Conservation (phyloP, 1,284 basidiomycete genomes). For the Ganoderma leucocontextum region DNA sequence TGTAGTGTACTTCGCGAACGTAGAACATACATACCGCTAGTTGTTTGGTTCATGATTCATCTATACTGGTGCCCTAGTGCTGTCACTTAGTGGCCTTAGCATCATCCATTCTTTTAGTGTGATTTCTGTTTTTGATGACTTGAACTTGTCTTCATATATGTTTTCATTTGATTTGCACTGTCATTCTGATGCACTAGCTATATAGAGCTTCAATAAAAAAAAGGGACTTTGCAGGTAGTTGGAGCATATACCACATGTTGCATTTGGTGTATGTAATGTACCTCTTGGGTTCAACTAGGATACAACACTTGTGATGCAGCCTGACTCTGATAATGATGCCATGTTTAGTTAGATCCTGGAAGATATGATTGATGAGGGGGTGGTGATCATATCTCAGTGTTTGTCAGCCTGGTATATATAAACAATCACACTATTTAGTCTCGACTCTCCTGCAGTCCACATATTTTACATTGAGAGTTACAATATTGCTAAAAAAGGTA, state of each 20-base stretch:
- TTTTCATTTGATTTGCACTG: not conserved
- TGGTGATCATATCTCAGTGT: too few relatives aligned
- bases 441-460: too few relatives aligned
- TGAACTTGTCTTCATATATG: constrained; percentile 17
- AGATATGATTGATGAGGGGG: too few relatives aligned
- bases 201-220: not conserved
- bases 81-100: too few relatives aligned
- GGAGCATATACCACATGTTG: not conserved
- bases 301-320: too few relatives aligned
- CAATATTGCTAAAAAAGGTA: too few relatives aligned
- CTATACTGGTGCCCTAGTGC: not conserved
- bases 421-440: too few relatives aligned
- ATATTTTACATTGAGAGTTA: too few relatives aligned
- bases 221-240: constrained; percentile 20
- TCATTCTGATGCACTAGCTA: not conserved
- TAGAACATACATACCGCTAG: constrained; percentile 33
- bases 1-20: constrained; percentile 29
- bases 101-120: constrained; percentile 4
- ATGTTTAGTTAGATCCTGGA: too few relatives aligned
- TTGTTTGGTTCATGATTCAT: constrained; percentile 17
- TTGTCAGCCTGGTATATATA: too few relatives aligned
- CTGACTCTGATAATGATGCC: too few relatives aligned
- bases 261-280: not conserved
- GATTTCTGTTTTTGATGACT: constrained; percentile 22
- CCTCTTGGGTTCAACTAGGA: too few relatives aligned